Evolutionary conservation across 2,329 filamentous ascomycete genomes (phyloP).

Genomic region (Colletotrichum noveboracense): DNA sequence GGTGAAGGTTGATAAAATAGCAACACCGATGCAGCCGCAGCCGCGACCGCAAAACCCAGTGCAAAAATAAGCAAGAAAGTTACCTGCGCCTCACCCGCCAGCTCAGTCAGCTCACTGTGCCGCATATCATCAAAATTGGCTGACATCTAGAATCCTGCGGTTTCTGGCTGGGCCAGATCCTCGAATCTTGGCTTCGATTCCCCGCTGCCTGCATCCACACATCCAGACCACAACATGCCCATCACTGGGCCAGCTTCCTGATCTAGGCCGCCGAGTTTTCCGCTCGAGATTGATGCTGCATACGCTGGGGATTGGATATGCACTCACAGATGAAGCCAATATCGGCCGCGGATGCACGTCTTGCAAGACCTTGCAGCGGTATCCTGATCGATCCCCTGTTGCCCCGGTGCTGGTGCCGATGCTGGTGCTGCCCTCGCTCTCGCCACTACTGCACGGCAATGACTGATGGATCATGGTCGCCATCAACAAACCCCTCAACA

Average conservation of each 20-base stretch:
- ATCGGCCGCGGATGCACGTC: background rate
- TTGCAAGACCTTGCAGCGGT: background rate
- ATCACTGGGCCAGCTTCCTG: slow-evolving; percentile 14
- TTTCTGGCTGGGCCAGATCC: background rate
- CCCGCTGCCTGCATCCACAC: background rate
- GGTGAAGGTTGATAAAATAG: background rate
- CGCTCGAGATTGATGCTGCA: background rate
- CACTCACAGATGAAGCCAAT: background rate
- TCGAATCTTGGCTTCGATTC: background rate
- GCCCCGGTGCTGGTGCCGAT: background rate
- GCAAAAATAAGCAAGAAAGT: background rate
- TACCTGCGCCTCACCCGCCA: background rate
- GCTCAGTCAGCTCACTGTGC: background rate
- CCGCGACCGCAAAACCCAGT: background rate
- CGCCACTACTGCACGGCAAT: background rate
- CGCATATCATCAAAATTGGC: background rate
- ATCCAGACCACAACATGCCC: background rate
- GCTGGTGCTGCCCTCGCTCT: background rate
- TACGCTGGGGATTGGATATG: background rate
- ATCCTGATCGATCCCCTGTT: background rate
- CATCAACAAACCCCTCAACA: background rate
- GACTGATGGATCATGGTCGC: background rate
- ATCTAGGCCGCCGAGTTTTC: background rate
- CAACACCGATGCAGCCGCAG: background rate
- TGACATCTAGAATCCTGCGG: background rate